A percentile compares a stretch with the other conserved stretches of the same genome.
These are phyloP conservation scores for Cercospora berteroae DNA, from an alignment of 2,329 filamentous ascomycete species.

Conservation along the genomic window DNA sequence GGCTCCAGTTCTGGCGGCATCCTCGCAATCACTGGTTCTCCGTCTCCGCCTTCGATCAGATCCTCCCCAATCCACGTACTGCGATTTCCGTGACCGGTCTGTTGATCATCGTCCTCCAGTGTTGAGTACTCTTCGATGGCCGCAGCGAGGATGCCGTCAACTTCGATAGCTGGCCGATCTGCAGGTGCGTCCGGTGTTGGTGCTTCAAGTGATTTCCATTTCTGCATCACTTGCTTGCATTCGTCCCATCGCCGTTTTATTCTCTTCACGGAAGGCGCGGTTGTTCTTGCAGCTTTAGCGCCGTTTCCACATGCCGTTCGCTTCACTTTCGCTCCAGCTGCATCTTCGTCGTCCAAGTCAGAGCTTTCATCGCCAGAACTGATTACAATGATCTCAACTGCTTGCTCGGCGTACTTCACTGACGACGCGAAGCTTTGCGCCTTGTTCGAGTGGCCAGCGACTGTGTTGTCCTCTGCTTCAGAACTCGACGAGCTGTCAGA, in stretches of 20 bases:
- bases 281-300: not conserved
- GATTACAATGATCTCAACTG: constrained; percentile 4
- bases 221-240: not conserved
- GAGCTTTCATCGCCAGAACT: constrained; percentile 1
- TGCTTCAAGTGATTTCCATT: not conserved
- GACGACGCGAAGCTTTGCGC: not conserved
- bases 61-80: not conserved
- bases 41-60: not conserved
- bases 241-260: not conserved
- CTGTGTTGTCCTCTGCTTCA: not conserved
- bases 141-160: not conserved
- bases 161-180: not conserved
- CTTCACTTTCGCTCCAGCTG: not conserved
- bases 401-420: not conserved
- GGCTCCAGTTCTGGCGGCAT: not conserved
- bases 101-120: not conserved
- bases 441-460: not conserved
- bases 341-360: not conserved
- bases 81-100: not conserved
- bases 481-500: not conserved
- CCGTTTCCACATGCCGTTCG: not conserved
- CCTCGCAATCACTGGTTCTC: not conserved
- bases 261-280: not conserved
- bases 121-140: not conserved
- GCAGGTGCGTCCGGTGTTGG: not conserved